A percentile compares a stretch with the other conserved stretches of the same genome.
These are phyloP conservation scores for Periconia digitata DNA, from an alignment of 2,329 filamentous ascomycete genomes.

Conservation along the genomic window DNA sequence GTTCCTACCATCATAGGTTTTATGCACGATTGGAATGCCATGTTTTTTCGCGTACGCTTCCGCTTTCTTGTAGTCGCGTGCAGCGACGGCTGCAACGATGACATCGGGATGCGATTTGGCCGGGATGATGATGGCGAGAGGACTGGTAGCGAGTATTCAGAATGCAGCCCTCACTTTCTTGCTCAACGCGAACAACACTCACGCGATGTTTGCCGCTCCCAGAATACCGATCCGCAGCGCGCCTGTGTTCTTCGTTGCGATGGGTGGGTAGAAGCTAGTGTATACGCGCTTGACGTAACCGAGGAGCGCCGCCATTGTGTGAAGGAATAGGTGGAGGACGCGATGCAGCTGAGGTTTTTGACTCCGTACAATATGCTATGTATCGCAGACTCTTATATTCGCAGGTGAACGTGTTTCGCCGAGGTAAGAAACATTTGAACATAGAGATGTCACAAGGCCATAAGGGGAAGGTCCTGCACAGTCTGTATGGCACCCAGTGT, in stretches of 20 bases:
- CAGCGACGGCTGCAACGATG: constrained; percentile 56
- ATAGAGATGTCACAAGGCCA: too few relatives aligned
- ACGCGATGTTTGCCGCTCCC: constrained; percentile 41
- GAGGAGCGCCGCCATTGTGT: neutral
- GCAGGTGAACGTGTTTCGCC: too few relatives aligned
- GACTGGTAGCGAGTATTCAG: constrained; percentile 19
- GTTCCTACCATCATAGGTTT: constrained; percentile 52
- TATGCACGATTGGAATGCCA: constrained; percentile 53
- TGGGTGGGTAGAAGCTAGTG: constrained; percentile 1
- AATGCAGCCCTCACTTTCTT: neutral
- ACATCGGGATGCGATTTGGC: constrained; percentile 58
- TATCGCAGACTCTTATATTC: too few relatives aligned
- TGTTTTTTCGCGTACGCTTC: constrained; percentile 54
- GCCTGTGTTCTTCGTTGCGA: constrained; percentile 18
- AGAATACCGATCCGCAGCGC: constrained; percentile 39
- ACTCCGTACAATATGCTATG: too few relatives aligned
- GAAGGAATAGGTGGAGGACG: too few relatives aligned
- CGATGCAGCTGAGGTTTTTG: too few relatives aligned
- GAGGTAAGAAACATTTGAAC: too few relatives aligned
- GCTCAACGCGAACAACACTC: neutral
- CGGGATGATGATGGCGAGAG: constrained; percentile 46
- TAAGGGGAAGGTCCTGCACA: too few relatives aligned
- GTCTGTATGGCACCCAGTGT: too few relatives aligned
- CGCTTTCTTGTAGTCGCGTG: constrained; percentile 52
- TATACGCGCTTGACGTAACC: neutral